phyloP scores from a whole-genome alignment of 1,284 basidiomycete species.

The Malassezia vespertilionis region DNA sequence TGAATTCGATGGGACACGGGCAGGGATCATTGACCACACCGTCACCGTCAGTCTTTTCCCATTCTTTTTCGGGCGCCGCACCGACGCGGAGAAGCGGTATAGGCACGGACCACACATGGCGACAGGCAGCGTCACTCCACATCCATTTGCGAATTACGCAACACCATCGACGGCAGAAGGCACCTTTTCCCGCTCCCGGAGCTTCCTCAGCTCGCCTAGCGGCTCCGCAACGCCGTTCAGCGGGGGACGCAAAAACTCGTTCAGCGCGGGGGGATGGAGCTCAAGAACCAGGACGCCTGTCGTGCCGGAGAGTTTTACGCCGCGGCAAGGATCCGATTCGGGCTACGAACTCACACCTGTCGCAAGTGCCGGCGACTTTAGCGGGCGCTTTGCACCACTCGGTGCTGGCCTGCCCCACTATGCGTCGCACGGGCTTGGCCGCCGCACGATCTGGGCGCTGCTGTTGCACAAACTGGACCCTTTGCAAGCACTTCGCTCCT shows the following conservation, averaged over 20 bases:
- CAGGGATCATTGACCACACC: slow-evolving; percentile 48
- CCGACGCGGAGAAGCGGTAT: neutral
- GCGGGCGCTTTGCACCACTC: too few species aligned
- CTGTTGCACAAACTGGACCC: slow-evolving; percentile 38
- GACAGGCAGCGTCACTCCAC: slow-evolving; percentile 27
- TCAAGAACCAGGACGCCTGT: slow-evolving; percentile 1
- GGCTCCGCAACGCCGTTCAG: slow-evolving; percentile 1
- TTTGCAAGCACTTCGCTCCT: slow-evolving; percentile 24
- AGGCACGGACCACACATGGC: neutral
- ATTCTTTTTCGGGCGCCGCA: slow-evolving; percentile 26
- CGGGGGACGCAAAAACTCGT: neutral
- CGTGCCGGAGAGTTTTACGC: neutral
- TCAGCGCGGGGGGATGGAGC: slow-evolving; percentile 4
- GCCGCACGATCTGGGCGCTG: slow-evolving; percentile 29
- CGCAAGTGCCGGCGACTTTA: slow-evolving; percentile 22
- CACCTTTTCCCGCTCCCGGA: slow-evolving; percentile 1
- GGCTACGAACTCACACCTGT: neutral
- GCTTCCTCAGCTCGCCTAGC: neutral
- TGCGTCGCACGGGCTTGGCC: slow-evolving; percentile 30
- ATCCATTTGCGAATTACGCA: slow-evolving; percentile 37
- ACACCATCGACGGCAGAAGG: neutral
- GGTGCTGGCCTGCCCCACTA: slow-evolving; percentile 38
- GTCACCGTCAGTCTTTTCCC: slow-evolving; percentile 43
- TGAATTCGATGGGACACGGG: slow-evolving; percentile 45
- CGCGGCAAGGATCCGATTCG: neutral